phyloP scores from a whole-genome alignment of 2,329 filamentous ascomycete species.

The Raffaelea albimanens region DNA sequence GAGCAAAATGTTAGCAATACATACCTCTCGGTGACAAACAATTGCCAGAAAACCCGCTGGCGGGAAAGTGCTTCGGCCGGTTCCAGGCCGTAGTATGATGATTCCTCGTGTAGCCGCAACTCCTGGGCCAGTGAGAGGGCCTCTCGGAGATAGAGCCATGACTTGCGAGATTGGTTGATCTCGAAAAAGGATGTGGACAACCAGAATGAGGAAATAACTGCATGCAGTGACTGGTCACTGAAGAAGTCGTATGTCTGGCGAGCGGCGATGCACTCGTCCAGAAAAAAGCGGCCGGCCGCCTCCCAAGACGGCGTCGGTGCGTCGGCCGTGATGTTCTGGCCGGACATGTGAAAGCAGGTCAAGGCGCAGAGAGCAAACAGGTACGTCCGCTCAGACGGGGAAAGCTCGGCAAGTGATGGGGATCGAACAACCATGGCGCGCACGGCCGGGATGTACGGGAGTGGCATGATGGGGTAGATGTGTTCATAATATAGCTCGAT shows the following conservation, averaged over 20 bases:
- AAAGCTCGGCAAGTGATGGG: conserved; percentile 25
- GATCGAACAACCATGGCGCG: conserved; percentile 36
- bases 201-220: conserved; percentile 55
- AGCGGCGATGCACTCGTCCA: conserved; percentile 48
- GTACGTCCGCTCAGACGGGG: conserved; percentile 30
- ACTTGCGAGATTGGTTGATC: conserved; percentile 50
- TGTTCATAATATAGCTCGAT: conserved; percentile 53
- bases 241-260: conserved; percentile 48
- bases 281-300: conserved; percentile 41
- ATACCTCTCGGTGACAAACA: conserved; percentile 53
- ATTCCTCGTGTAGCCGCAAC: conserved; percentile 48
- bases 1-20: too few relatives aligned
- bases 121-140: conserved; percentile 51
- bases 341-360: conserved; percentile 39
- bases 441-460: conserved; percentile 47
- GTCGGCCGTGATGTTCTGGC: conserved; percentile 28
- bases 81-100: conserved; percentile 38
- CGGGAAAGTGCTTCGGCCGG: conserved; percentile 42
- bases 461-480: conserved; percentile 55
- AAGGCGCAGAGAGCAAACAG: conserved; percentile 50
- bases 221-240: conserved; percentile 42
- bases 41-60: conserved; percentile 50
- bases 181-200: conserved; percentile 52
- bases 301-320: conserved; percentile 33
- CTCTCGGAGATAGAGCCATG: conserved; percentile 53